Evolutionary conservation across 176 grass and related monocot species (phyloP).

Genomic region (Secale cereale): DNA sequence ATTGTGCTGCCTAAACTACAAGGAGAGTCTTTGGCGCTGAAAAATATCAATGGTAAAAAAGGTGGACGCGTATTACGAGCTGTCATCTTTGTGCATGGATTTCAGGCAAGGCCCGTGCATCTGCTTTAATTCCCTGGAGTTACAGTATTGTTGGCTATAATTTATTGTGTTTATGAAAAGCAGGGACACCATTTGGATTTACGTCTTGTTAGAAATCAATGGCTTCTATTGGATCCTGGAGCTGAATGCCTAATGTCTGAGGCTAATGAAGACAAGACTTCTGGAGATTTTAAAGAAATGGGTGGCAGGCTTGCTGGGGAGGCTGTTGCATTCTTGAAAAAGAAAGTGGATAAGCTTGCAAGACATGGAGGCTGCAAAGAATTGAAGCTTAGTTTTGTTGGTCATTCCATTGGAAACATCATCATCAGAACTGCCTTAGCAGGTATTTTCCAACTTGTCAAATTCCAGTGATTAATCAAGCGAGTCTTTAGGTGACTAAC

Average conservation of each 20-base stretch:
- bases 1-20: conserved; percentile 56
- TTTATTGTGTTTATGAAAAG: conserved; percentile 17
- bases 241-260: conserved; percentile 98
- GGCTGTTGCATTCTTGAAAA: conserved; percentile 71
- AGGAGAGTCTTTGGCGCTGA: conserved; percentile 36
- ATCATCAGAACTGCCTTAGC: conserved; percentile 92
- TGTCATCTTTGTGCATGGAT: conserved; percentile 96
- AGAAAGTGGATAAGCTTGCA: conserved; percentile 80
- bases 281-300: conserved; percentile 96
- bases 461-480: conserved; percentile 14
- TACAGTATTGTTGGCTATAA: conserved; percentile 14
- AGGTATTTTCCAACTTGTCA: conserved; percentile 47
- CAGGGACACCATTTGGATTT: conserved; percentile 98
- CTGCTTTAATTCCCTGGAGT: conserved; percentile 1
- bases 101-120: conserved; percentile 64
- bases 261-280: conserved; percentile 95
- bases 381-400: conserved; percentile 97
- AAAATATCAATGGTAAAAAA: conserved; percentile 58
- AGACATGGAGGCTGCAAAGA: conserved; percentile 85
- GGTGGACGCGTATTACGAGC: conserved; percentile 61
- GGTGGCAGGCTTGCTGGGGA: conserved; percentile 79
- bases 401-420: conserved; percentile 96
- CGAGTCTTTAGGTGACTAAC: neutral
- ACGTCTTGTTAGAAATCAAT: conserved; percentile 91
- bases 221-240: conserved; percentile 93